Base-by-base conservation (phyloP, 345 rosid species). In the Chamaenerion angustifolium region DNA sequence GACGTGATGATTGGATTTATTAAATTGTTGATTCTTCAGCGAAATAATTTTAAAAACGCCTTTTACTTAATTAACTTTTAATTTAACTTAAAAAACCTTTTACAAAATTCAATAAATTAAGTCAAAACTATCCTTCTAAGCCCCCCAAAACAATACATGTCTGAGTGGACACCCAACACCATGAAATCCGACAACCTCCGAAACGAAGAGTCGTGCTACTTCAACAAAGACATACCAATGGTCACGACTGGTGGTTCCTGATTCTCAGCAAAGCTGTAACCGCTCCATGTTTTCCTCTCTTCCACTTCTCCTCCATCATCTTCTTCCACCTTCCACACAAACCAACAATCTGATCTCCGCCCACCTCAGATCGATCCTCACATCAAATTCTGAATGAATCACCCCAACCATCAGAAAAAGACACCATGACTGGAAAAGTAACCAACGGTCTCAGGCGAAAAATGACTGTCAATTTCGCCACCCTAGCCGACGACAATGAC, bases 391-490 rank as follows among this genome's bases (percentile, higher is more conserved):
- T 12, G 8, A 17, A 8, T 49, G 31, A 21, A 15, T n/a, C n/a
- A n/a, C n/a, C n/a, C n/a, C n/a, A n/a, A n/a, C n/a, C n/a, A n/a
- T n/a, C n/a, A n/a, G 40, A 14, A 11, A 5, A 48, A 23, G 25
- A 14, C 9, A 11, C 48, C 16, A 14, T 46, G 40, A 42, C 46
- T 35, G 16, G 37, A 31, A 31, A 31, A 31, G 27, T 62, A 51
- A 46, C 11, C 42, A 52, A 49, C 17, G 93, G 81, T 12, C 56
- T 79, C 45, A 76, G 48, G 59, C 74, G 66, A 58, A 90, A 81
- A 15, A 57, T 86, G 64, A 70, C 85, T 12, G 66, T 90, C 96
- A 79, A 75, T 52, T 90, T 82, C 80, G 93, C 75, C 16, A 87
- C 75, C 2, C 69, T 84, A 17, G 77, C 69, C 0, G 88, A 81